Evolutionary conservation across 257 asterid species (phyloP), one percentile per base, ranked within the genome.

Genomic region (Anisodus tanguticus): DNA sequence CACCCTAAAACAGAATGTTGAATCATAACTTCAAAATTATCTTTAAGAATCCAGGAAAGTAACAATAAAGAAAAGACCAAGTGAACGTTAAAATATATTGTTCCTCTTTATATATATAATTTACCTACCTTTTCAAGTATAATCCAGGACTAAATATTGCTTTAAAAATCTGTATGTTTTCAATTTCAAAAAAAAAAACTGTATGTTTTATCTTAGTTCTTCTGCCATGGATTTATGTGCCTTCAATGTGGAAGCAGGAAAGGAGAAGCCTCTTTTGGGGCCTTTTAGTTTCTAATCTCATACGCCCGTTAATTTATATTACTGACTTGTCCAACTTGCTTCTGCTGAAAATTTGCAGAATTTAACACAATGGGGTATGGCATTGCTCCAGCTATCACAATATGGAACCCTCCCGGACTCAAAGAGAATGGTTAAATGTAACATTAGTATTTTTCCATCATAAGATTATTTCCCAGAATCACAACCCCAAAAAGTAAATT

Each of bases 311-410:
- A 58, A 16, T 15, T 58, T 58, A 6, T 58, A 58, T 15, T 57
- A 57, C 22, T 2, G 26, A 17, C 22, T 58, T 58, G 64, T 15
- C 16, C 64, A 4, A 58, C 22, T 58, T 58, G 64, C 16, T 9
- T 58, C 64, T 58, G 64, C 8, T 15, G 64, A 22, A 58, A 58
- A 15, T 58, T 58, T 85, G 84, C 83, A 90, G 92, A 90, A 90
- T 83, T 80, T 90, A 81, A 88, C 91, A 51, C 84, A 88, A 85
- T 88, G 26, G 26, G 92, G 92, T 49, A 90, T 91, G 45, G 88
- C 87, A 62, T 85, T 88, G 82, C 85, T 90, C 41, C 91, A 90
- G 71, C 83, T 87, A 53, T 84, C 92, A 39, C 92, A 90, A 85
- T 90, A 87, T 82, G 86, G 86, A 70, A 85, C 67, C 58, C 90